These are phyloP conservation scores for Fusarium ramigenum DNA, from an alignment of 2,329 filamentous ascomycete species.

Conservation along the genomic window DNA sequence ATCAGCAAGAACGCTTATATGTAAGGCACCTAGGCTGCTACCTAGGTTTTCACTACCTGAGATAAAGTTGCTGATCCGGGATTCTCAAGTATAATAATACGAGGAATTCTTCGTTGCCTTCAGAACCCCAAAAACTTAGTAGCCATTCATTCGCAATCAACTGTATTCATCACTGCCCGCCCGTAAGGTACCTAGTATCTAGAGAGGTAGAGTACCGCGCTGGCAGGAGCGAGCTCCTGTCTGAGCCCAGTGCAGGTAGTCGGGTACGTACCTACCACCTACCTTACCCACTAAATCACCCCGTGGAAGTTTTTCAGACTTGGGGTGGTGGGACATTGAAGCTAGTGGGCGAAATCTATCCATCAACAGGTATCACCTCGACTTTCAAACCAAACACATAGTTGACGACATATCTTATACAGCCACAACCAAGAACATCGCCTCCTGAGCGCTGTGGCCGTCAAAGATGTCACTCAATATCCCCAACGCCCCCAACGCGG, in stretches of 20 bases:
- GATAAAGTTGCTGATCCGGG: background rate
- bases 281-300: constrained; percentile 38
- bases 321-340: constrained; percentile 33
- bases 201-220: background rate
- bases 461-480: constrained; percentile 91
- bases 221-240: background rate
- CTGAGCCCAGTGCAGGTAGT: constrained; percentile 17
- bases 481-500: constrained; percentile 90
- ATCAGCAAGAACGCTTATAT: background rate
- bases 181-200: too few relatives aligned
- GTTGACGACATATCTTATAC: constrained; percentile 25
- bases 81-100: background rate
- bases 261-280: constrained; percentile 34
- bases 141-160: background rate
- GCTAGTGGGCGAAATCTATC: constrained; percentile 39
- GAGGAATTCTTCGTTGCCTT: background rate
- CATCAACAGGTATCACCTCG: constrained; percentile 33
- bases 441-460: constrained; percentile 30
- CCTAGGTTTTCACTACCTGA: background rate
- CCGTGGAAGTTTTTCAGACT: constrained; percentile 43
- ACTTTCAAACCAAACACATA: constrained; percentile 32
- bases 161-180: background rate
- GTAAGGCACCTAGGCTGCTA: background rate
- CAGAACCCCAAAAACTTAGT: background rate
- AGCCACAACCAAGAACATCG: constrained; percentile 29